These are phyloP conservation scores for Fraxinus xanthoxyloides DNA, from an alignment of 305 asterid genomes.

Conservation along the genomic window DNA sequence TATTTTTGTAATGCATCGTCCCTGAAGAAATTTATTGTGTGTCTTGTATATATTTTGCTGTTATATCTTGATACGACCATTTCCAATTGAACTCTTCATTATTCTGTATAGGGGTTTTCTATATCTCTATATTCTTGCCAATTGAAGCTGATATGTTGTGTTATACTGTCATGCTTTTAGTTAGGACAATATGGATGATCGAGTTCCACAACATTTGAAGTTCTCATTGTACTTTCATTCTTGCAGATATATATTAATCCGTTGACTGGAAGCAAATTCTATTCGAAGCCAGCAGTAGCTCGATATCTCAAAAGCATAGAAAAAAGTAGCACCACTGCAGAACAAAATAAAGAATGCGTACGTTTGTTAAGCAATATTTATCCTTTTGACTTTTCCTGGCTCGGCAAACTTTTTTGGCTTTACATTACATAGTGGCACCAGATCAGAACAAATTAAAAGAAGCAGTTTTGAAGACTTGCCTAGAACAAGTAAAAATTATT, in stretches of 20 bases:
- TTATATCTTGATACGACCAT: neutral
- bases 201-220: neutral
- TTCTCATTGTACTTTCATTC: conserved; percentile 18
- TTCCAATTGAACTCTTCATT: conserved; percentile 8
- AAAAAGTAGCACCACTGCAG: conserved; percentile 13
- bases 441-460: neutral
- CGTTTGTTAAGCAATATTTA: conserved; percentile 9
- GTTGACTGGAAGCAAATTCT: conserved; percentile 49
- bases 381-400: conserved; percentile 10
- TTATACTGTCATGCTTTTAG: neutral
- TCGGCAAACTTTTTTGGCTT: conserved; percentile 5
- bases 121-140: conserved; percentile 2
- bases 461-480: neutral
- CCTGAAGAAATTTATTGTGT: conserved; percentile 3
- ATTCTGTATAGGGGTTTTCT: neutral
- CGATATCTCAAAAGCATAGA: conserved; percentile 38
- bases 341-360: conserved; percentile 32
- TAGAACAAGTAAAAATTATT: neutral
- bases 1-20: neutral
- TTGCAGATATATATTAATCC: conserved; percentile 58
- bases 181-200: neutral
- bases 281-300: conserved; percentile 54
- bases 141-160: neutral
- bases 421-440: neutral
- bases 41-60: neutral